These are phyloP conservation scores for Pseudopyrenochaeta lycopersici DNA, from an alignment of 2,329 filamentous ascomycete species.

Conservation along the genomic window DNA sequence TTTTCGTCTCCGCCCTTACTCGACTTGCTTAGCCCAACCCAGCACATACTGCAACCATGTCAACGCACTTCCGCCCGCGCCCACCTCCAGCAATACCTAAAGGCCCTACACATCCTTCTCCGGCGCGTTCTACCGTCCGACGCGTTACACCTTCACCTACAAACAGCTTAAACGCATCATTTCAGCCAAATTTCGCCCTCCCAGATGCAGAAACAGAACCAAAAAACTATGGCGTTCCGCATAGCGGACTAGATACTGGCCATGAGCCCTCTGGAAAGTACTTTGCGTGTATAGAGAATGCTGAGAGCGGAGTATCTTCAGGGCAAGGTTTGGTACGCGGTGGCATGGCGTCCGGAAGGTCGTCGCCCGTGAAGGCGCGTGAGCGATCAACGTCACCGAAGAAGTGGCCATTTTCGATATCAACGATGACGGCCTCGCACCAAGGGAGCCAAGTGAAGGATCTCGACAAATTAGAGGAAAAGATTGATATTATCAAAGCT, in stretches of 20 bases:
- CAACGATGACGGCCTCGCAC: neutral
- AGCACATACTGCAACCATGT: constrained; percentile 11
- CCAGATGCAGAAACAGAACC: too few relatives aligned
- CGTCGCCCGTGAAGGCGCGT: constrained; percentile 10
- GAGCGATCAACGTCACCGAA: constrained; percentile 1
- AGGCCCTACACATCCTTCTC: constrained; percentile 27
- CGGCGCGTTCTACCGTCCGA: constrained; percentile 37
- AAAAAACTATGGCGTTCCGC: too few relatives aligned
- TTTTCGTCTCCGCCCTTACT: neutral
- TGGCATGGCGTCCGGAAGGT: constrained; percentile 8
- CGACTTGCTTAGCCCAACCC: neutral
- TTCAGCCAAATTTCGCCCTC: neutral
- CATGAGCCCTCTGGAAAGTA: too few relatives aligned
- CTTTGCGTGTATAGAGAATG: too few relatives aligned
- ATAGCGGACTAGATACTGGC: too few relatives aligned
- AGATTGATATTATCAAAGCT: neutral
- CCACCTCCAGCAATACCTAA: constrained; percentile 10
- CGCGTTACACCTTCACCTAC: constrained; percentile 38
- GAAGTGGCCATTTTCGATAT: constrained; percentile 6
- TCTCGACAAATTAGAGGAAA: neutral
- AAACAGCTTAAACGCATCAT: constrained; percentile 4
- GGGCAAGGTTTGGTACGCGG: constrained; percentile 2
- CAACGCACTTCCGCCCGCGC: constrained; percentile 26
- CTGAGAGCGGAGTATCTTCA: neutral
- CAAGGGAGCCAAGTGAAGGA: neutral